Conservation (phyloP, 768 basidiomycete species). For the Lactarius hatsudake region DNA sequence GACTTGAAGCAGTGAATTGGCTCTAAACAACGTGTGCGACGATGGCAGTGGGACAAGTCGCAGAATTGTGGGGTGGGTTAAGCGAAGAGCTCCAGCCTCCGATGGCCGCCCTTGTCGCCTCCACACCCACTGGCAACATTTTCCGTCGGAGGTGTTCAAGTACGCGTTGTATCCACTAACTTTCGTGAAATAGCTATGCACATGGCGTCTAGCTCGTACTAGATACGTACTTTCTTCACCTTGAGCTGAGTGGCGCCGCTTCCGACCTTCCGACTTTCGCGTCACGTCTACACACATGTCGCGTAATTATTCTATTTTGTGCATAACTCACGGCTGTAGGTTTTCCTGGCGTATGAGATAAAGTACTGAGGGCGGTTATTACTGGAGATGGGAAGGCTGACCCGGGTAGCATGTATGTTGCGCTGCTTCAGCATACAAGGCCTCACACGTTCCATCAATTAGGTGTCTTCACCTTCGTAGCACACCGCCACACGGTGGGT, state of each 20-base stretch:
- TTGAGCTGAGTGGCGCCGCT: no score
- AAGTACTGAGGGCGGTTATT: neutral
- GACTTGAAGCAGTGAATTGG: neutral
- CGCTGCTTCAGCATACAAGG: neutral
- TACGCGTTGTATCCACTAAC: neutral
- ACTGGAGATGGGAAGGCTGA: neutral
- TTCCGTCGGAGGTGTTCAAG: constrained; percentile 47
- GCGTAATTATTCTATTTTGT: constrained; percentile 43
- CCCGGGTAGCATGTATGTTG: neutral
- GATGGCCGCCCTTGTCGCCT: no score
- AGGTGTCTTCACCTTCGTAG: neutral
- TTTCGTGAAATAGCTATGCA: constrained; percentile 8
- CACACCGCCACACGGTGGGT: neutral
- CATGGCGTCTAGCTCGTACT: constrained; percentile 7
- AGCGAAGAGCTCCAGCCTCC: constrained; percentile 6
- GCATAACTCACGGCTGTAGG: no score
- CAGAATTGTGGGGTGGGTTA: no score
- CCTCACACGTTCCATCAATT: neutral
- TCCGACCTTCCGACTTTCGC: constrained; percentile 55
- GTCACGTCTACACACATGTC: constrained; percentile 57
- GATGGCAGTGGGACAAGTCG: neutral
- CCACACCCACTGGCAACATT: constrained; percentile 16
- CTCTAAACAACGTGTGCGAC: neutral
- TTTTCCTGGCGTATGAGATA: neutral
- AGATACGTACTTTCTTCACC: constrained; percentile 73